Evolutionary conservation across 768 basidiomycete species (phyloP), one percentile per base, ranked within the genome.

Genomic region (Phlebiopsis gigantea): DNA sequence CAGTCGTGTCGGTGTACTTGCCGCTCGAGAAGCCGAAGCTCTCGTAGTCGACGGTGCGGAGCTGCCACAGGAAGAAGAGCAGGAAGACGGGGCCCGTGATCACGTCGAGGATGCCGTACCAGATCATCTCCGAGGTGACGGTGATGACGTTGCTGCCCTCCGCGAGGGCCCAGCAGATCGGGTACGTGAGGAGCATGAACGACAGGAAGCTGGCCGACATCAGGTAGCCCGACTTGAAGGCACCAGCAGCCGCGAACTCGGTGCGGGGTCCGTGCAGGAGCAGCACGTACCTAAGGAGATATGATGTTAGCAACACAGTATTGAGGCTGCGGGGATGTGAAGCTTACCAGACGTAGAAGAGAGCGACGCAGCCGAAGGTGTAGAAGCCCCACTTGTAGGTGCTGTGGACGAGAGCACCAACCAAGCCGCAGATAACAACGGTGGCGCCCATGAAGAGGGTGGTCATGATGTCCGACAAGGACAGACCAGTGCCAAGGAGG

Each of bases 181-280:
- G 79, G 69, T 83, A 83, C 14, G 80, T 59, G 53, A 78, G 50
- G 79, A 79, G 82, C 60, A 83, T 70, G 67, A 81, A 73, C n/a
- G 75, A 71, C 56, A 84, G 70, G 69, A 74, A 75, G n/a, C 58
- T 60, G 2, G 78, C 74, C 15, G 74, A 73, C 19, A 51, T 26
- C 7, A 66, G 55, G 62, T 71, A 74, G 4, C 66, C 65, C 4
- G 26, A 8, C 12, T 66, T 69, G 30, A 70, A 65, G 7, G 55
- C 55, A 0, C 51, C 58, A 39, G 62, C 62, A 10, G 62, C 61
- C 34, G 65, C 58, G 65, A 67, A 71, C 25, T 65, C 61, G n/a
- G 61, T 66, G 46, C 63, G 58, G 14, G 62, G 51, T 15, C 66
- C 66, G n/a, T 70, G 65, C 17, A 55, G 57, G 21, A 73, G 64